These are phyloP conservation scores for Eucalyptus shirleyi DNA, from an alignment of 345 rosid genomes.

Conservation along the genomic window DNA sequence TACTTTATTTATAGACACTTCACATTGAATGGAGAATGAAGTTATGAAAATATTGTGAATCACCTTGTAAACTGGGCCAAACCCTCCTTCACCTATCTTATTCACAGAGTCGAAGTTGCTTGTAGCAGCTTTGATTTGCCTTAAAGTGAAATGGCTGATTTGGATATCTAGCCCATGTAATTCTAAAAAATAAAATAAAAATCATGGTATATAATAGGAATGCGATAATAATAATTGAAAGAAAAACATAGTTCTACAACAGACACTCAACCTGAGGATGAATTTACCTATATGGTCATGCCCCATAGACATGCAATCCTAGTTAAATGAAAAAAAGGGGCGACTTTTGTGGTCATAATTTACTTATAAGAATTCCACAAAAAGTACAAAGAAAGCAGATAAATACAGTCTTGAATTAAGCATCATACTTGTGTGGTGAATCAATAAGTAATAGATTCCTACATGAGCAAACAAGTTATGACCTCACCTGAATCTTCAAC, in stretches of 20 bases:
- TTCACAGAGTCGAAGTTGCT: too few species aligned
- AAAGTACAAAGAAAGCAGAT: not conserved
- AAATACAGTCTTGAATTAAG: not conserved
- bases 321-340: too few species aligned
- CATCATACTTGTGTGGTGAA: not conserved
- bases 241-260: too few species aligned
- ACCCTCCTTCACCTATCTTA: too few species aligned
- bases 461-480: not conserved
- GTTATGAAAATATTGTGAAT: not conserved
- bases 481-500: conserved; percentile 42
- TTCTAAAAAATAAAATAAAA: conserved; percentile 13
- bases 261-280: too few species aligned
- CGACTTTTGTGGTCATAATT: too few species aligned
- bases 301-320: too few species aligned
- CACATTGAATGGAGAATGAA: not conserved
- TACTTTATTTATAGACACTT: not conserved
- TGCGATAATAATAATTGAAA: too few species aligned
- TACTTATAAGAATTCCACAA: too few species aligned
- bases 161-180: not conserved
- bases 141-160: too few species aligned
- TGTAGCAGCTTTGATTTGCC: too few species aligned
- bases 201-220: not conserved
- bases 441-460: not conserved
- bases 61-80: conserved; percentile 34
- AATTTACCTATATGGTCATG: too few species aligned